phyloP scores from a whole-genome alignment of 345 rosid species.

The Laguncularia racemosa region DNA sequence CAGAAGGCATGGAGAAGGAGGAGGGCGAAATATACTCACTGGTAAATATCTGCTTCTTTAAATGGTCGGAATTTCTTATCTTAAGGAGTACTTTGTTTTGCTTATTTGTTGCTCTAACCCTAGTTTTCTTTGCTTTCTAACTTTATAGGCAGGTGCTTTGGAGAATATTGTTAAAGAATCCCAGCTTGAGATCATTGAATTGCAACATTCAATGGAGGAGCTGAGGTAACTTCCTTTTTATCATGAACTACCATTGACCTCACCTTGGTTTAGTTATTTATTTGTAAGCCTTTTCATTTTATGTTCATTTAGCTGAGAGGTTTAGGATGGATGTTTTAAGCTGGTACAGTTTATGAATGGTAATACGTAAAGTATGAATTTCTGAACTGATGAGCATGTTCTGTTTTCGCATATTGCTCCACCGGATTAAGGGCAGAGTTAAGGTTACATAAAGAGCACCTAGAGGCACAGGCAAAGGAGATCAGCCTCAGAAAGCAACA shows the following conservation, averaged over 20 bases:
- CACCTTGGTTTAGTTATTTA: neutral
- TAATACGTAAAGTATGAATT: no score
- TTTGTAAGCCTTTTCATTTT: neutral
- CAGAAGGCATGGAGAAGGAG: slow-evolving; percentile 31
- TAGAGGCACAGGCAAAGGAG: slow-evolving; percentile 77
- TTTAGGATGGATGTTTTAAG: no score
- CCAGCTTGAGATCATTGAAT: slow-evolving; percentile 78
- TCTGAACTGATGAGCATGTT: neutral
- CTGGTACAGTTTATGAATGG: no score
- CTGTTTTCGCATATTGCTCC: slow-evolving; percentile 12
- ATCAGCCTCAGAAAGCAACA: slow-evolving; percentile 54
- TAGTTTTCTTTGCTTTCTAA: neutral
- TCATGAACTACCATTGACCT: neutral
- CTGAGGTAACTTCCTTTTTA: slow-evolving; percentile 41
- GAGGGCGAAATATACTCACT: slow-evolving; percentile 75
- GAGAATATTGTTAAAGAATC: slow-evolving; percentile 91
- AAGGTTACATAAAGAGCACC: slow-evolving; percentile 49
- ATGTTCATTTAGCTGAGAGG: no score
- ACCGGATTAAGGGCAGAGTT: slow-evolving; percentile 75
- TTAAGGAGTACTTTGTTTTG: neutral
- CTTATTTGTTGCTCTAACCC: neutral
- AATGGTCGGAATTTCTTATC: neutral
- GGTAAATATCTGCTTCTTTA: slow-evolving; percentile 38
- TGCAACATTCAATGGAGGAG: slow-evolving; percentile 68
- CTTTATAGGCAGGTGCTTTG: slow-evolving; percentile 76